Evolutionary conservation across 805 yeast genomes (phyloP).

Genomic region (Lipomyces orientalis): DNA sequence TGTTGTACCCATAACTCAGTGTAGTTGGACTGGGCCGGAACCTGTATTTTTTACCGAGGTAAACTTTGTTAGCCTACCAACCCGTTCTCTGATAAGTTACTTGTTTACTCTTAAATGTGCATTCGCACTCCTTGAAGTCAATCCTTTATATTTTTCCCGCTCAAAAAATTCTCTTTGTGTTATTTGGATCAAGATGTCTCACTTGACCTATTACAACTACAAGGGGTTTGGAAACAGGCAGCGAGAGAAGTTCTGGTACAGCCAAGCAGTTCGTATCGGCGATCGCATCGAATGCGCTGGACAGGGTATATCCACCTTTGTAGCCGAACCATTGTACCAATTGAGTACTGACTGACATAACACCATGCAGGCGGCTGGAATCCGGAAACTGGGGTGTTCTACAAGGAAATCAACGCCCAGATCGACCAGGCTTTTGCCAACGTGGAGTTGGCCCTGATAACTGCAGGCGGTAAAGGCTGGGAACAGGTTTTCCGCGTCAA

Average conservation of each 20-base stretch:
- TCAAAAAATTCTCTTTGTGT: background rate
- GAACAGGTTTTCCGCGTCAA: background rate
- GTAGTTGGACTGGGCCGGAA: too few relatives aligned
- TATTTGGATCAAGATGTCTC: background rate
- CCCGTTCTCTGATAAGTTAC: too few relatives aligned
- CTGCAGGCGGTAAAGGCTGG: slow-evolving; percentile 11
- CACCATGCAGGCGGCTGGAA: slow-evolving; percentile 9
- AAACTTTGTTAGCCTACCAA: too few relatives aligned
- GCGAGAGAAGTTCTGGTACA: background rate
- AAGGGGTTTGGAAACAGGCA: background rate
- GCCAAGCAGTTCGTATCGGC: slow-evolving; percentile 9
- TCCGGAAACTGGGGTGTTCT: slow-evolving; percentile 3
- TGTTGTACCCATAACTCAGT: too few relatives aligned
- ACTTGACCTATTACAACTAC: slow-evolving; percentile 8
- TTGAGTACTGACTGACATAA: background rate
- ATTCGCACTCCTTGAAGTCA: too few relatives aligned
- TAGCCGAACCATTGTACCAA: background rate
- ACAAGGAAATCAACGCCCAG: slow-evolving; percentile 8
- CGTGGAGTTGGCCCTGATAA: background rate
- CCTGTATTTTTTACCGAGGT: too few relatives aligned
- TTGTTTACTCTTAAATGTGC: too few relatives aligned
- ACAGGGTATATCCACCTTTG: background rate
- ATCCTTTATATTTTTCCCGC: background rate
- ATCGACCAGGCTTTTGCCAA: slow-evolving; percentile 10
- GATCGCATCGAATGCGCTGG: slow-evolving; percentile 7